Evolutionary conservation across 2,329 filamentous ascomycete species (phyloP), one percentile per base, ranked within the genome.

Genomic region (Colletotrichum spinosum): DNA sequence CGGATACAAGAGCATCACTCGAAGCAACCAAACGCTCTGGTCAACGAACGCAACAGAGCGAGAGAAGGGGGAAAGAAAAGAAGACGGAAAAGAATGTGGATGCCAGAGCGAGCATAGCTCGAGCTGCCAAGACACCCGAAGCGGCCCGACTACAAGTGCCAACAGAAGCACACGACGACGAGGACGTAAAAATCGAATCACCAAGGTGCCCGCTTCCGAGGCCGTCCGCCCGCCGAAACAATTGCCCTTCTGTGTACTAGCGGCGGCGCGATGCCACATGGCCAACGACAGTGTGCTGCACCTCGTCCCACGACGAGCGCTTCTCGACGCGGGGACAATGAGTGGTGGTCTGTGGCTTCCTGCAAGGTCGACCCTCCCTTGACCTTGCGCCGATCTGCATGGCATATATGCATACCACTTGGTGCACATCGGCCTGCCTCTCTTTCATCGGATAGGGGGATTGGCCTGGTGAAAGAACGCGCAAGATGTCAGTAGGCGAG

Each of bases 231-330:
- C 44, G 58, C 58, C 58, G 58, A 56, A 65, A 65, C 62, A 57
- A 58, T 65, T 65, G 15, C 52, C 58, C 39, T 65, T 53, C 55
- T 41, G 58, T 15, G 62, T 65, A 48, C 41, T 62, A 62, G 58
- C 52, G 58, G 62, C 62, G 51, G 35, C 42, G 57, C 46, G 13
- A 38, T 15, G 61, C 51, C 57, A 62, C 62, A 65, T 62, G 62
- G 51, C 25, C 25, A 25, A 25, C 25, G 25, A 25, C 34, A 55
- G 41, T 41, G 39, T 45, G n/a, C 60, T 49, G 38, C 38, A 10
- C 7, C 34, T 45, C 15, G 9, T 34, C 17, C 11, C 25, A 8
- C 39, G 25, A 25, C 52, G 12, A 45, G 42, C 12, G n/a, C 33
- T 42, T 55, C 39, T 37, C 8, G 8, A 34, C 25, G 17, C 37